These are phyloP conservation scores for Cutaneotrichosporon dermatis DNA, from an alignment of 1,284 basidiomycete genomes.

Conservation along the genomic window DNA sequence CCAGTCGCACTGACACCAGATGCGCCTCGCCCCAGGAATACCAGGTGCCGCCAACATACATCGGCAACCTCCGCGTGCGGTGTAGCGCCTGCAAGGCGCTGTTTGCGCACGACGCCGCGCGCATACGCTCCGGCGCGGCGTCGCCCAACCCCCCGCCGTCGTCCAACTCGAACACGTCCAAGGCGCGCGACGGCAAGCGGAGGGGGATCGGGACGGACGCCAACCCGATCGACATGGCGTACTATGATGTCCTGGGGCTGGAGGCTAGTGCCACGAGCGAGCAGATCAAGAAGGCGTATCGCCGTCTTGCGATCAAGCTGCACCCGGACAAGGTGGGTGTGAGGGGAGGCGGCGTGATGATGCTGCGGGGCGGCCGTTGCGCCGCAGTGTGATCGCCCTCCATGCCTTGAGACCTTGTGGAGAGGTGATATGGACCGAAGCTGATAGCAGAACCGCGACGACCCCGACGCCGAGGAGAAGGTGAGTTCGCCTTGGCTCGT, in stretches of 20 bases:
- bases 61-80: conserved; percentile 62
- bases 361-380: too few relatives aligned
- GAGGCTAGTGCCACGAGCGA: conserved; percentile 40
- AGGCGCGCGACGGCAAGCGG: conserved; percentile 43
- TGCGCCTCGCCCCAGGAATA: conserved; percentile 70
- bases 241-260: conserved; percentile 59
- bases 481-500: conserved; percentile 40
- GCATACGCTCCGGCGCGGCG: neutral
- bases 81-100: conserved; percentile 58
- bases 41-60: conserved; percentile 61
- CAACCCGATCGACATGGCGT: conserved; percentile 78
- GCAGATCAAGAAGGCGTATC: conserved; percentile 88
- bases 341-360: too few relatives aligned
- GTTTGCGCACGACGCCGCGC: conserved; percentile 35
- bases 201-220: conserved; percentile 76
- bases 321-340: conserved; percentile 52
- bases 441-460: conserved; percentile 70
- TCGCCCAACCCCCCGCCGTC: conserved; percentile 2
- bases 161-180: conserved; percentile 32
- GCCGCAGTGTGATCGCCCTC: too few relatives aligned
- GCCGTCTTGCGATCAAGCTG: conserved; percentile 83
- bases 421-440: neutral
- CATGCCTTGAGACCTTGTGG: too few relatives aligned
- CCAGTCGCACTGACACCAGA: conserved; percentile 11
- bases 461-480: conserved; percentile 81